Conservation (phyloP, 768 basidiomycete species). For the Sarcodon sp. region DNA sequence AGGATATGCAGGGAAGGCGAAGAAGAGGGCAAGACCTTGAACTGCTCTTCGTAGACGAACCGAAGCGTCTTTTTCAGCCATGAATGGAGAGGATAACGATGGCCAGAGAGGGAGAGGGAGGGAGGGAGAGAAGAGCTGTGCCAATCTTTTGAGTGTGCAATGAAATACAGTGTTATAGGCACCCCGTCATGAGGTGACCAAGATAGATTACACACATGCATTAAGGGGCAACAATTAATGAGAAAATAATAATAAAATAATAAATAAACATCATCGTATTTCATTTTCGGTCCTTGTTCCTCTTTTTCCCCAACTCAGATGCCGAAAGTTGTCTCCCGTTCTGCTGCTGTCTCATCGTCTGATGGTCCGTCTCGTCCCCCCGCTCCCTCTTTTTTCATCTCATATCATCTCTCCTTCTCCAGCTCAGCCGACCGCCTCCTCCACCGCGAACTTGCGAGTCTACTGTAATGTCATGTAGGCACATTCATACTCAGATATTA, state of each 20-base stretch:
- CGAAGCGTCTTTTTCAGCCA: slow-evolving; percentile 78
- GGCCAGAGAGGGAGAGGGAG: slow-evolving; percentile 9
- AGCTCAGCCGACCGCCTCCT: slow-evolving; percentile 75
- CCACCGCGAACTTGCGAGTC: slow-evolving; percentile 63
- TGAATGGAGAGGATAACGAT: slow-evolving; percentile 19
- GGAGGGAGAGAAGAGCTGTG: slow-evolving; percentile 5
- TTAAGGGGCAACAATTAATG: background rate
- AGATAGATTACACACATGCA: too few relatives aligned
- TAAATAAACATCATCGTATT: background rate
- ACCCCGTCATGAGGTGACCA: too few relatives aligned
- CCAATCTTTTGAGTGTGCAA: slow-evolving; percentile 1
- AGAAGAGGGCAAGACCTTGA: slow-evolving; percentile 34
- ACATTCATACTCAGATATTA: slow-evolving; percentile 3
- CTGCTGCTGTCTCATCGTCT: slow-evolving; percentile 78
- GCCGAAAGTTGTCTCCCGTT: slow-evolving; percentile 89
- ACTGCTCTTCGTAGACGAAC: slow-evolving; percentile 68
- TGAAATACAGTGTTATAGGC: too few relatives aligned
- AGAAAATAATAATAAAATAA: background rate
- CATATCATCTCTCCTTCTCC: slow-evolving; percentile 5
- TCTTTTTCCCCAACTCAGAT: slow-evolving; percentile 24
- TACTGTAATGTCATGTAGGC: slow-evolving; percentile 46
- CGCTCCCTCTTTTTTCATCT: slow-evolving; percentile 2
- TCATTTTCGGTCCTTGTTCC: background rate
- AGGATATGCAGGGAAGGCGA: slow-evolving; percentile 1
- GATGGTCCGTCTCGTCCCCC: slow-evolving; percentile 40